Percentiles rank a stretch among this genome's conserved stretches.
phyloP scores from a whole-genome alignment of 2,329 filamentous ascomycete genomes.

The Microdochium trichocladiopsis region DNA sequence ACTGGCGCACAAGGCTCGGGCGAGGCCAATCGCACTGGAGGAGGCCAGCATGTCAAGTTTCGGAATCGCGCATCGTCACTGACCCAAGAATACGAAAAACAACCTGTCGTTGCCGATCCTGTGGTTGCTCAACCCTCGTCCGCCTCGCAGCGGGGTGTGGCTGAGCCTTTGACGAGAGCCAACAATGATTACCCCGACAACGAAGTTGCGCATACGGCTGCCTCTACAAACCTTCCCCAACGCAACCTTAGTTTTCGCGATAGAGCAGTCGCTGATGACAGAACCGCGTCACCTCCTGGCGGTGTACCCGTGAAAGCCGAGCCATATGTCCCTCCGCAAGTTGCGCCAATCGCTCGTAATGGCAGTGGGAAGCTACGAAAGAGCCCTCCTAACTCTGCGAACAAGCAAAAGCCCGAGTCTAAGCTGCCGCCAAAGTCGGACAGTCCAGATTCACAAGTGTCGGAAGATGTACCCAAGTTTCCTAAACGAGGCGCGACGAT shows the following conservation, averaged over 20 bases:
- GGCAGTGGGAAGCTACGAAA: conserved; percentile 55
- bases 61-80: conserved; percentile 17
- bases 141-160: conserved; percentile 1
- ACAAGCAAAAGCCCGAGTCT: conserved; percentile 31
- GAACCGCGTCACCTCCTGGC: conserved; percentile 28
- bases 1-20: conserved; percentile 13
- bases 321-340: conserved; percentile 13
- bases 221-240: conserved; percentile 32
- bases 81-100: conserved; percentile 13
- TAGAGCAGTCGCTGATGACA: conserved; percentile 33
- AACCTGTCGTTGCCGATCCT: conserved; percentile 12
- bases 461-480: conserved; percentile 1
- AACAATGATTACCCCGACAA: conserved; percentile 17
- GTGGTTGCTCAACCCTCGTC: conserved; percentile 14
- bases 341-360: conserved; percentile 30
- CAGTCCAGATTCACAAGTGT: conserved; percentile 3
- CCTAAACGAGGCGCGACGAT: conserved; percentile 4
- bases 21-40: conserved; percentile 5
- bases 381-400: conserved; percentile 41
- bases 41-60: conserved; percentile 22
- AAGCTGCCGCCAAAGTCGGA: conserved; percentile 27
- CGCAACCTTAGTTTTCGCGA: conserved; percentile 57
- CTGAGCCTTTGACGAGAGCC: conserved; percentile 6
- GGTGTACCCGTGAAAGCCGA: conserved; percentile 1
- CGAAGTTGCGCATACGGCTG: conserved; percentile 12